Evolutionary conservation across 2,329 filamentous ascomycete species (phyloP), one percentile per base, ranked within the genome.

Genomic region (Pestalotiopsis fici): DNA sequence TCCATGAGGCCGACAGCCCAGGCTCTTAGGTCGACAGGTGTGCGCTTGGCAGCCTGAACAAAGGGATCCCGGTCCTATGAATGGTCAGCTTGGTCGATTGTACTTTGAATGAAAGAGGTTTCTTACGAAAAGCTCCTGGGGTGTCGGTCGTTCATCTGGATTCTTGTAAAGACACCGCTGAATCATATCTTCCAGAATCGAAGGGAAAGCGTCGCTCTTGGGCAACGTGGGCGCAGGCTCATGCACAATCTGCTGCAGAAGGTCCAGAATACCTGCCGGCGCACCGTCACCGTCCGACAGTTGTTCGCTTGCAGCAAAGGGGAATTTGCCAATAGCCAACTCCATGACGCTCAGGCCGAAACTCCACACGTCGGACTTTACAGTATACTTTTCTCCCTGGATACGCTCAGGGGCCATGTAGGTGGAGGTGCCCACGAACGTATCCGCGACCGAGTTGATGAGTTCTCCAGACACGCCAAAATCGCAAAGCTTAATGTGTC

Each of bases 331-430:
- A 76, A 99, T 98, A 39, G 96, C 96, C 72, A 99, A 83, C 81
- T 99, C 96, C 95, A 99, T 98, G 70, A 99, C 90, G 0, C 91
- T 92, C 72, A 99, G 84, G 37, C 96, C 96, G 70, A 98, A 97
- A 87, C 95, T 98, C 96, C 96, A 99, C 3, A 99, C 96, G 78
- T 99, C 96, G 13, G 95, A 98, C 80, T 98, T 98, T 75, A 99
- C 95, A 0, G 95, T 97, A 81, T 99, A 99, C 74, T 93, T 94
- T 71, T 96, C 94, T 70, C 96, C 96, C 79, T 98, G 95, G 73
- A 99, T 99, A 79, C 96, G 90, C 83, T 99, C 96, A 0, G 96
- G 96, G 0, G 96, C 96, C 96, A 99, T 99, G 84, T 99, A 99
- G 66, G 96, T 99, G 47, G 96, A 98, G 1, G 96, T 99, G 65